phyloP scores from a whole-genome alignment of 2,329 filamentous ascomycete genomes.

The Conoideocrella luteorostrata region DNA sequence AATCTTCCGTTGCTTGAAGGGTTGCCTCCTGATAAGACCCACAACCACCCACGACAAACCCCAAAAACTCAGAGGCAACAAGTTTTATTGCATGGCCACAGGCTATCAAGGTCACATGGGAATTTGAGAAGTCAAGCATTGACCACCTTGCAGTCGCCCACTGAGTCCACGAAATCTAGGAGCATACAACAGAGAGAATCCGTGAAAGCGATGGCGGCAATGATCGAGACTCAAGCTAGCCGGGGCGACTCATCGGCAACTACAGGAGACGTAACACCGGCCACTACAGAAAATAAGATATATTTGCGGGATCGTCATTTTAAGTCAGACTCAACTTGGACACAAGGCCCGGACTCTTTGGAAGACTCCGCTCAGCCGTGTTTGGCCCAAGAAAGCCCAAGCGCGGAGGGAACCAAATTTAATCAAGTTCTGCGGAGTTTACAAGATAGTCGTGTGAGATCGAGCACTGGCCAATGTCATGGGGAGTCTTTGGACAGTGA shows the following conservation, averaged over 20 bases:
- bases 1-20: neutral
- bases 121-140: constrained; percentile 7
- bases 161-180: constrained; percentile 14
- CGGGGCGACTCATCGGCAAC: neutral
- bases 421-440: no score
- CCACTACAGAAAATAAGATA: neutral
- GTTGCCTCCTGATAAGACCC: neutral
- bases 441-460: no score
- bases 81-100: constrained; percentile 9
- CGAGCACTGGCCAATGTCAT: no score
- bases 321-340: constrained; percentile 9
- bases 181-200: constrained; percentile 21
- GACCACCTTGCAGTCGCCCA: constrained; percentile 1
- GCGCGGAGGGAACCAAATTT: no score
- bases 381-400: neutral
- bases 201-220: constrained; percentile 46
- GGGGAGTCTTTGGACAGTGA: neutral
- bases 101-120: constrained; percentile 11
- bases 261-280: neutral
- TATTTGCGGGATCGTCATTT: constrained; percentile 2
- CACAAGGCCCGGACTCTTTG: neutral
- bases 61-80: neutral
- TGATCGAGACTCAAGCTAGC: constrained; percentile 35
- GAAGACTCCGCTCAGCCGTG: neutral
- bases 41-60: neutral